Base-by-base conservation (phyloP, 371 early-diverging fungal genomes). In the Vairimorpha necatrix region DNA sequence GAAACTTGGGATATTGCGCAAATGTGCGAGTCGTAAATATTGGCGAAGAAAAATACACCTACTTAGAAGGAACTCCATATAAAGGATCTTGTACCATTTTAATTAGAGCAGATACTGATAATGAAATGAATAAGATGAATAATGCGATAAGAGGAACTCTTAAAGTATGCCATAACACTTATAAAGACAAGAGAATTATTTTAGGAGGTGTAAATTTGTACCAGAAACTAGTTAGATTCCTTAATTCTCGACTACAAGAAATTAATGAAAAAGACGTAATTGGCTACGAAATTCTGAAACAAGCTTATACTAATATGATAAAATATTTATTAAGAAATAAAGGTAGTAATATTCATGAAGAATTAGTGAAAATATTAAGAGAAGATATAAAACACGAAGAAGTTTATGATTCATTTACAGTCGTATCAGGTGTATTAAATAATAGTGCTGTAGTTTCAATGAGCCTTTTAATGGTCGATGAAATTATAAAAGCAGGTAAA, bases 41-140 rank as follows among this genome's bases (percentile, higher is more conserved):
- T 65, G 95, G 96, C 58, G 98, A 99, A 86, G 94, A 98, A 72
- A 97, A 97, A 88, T 99, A 90, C 85, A 99, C 99, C 9, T 98
- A 96, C 86, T 88, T 99, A 65, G 98, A 98, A 87, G 95, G 96
- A 76, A 94, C 93, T 1, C 85, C 86, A 22, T 78, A 79, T 60
- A 76, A 76, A 38, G 82, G 88, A 79, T 91, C 93, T 66, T 93
- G 95, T 60, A 97, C 99, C 20, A 87, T 99, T 73, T 87, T 99
- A 69, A 88, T 99, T 83, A 93, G 94, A 87, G 98, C 94, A 60
- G 95, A 94, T 67, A 94, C 93, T 86, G 86, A 90, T 42, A 94
- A 95, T 86, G 93, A 93, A 38, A 89, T 97, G 84, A 87, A 87
- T 72, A 96, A 96, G 87, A 91, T 94, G 81, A 92, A 93, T 81